Evolutionary conservation across 2,329 filamentous ascomycete species (phyloP), one percentile per base, ranked within the genome.

Genomic region (Fusarium falciforme): DNA sequence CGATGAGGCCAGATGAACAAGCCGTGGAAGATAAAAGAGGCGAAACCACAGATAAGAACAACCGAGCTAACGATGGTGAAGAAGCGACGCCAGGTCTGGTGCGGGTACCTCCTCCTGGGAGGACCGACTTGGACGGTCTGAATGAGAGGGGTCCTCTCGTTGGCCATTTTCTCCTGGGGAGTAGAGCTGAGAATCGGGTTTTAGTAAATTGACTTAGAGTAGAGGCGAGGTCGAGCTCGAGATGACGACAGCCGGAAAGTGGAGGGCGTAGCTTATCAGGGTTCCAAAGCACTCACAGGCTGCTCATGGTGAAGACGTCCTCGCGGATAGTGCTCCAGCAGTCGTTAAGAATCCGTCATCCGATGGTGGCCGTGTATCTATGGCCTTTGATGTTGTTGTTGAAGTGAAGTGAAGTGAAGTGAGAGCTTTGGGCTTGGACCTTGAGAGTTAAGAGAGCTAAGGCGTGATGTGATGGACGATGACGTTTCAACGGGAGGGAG

Each of bases 141-240:
- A 71, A 94, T 88, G 76, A 94, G 87, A 67, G 93, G 92, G 60
- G 91, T 93, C 66, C 85, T 86, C 84, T 94, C 92, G 80, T 68
- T 76, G 63, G 80, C 73, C 82, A 84, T 83, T 62, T 82, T 81
- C 66, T 81, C 79, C n/a, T 62, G 55, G 35, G 73, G 55, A 64
- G 60, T 67, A 60, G 71, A 71, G 49, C 61, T 74, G 49, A 27
- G 12, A 35, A 33, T 22, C 9, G 27, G 55, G 22, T 16, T 61
- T 74, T 36, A 69, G 68, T 38, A 60, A 40, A n/a, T 38, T n/a
- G 36, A 33, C 47, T 38, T 17, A 20, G 20, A 44, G 14, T n/a
- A 4, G 10, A 29, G 47, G 47, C 44, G 25, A 52, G 47, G 9
- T 29, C 61, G 33, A 35, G 49, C 49, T 47, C 60, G 42, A 33